Conservation (phyloP, 2,329 filamentous ascomycete genomes). For the Periconia macrospinosa region DNA sequence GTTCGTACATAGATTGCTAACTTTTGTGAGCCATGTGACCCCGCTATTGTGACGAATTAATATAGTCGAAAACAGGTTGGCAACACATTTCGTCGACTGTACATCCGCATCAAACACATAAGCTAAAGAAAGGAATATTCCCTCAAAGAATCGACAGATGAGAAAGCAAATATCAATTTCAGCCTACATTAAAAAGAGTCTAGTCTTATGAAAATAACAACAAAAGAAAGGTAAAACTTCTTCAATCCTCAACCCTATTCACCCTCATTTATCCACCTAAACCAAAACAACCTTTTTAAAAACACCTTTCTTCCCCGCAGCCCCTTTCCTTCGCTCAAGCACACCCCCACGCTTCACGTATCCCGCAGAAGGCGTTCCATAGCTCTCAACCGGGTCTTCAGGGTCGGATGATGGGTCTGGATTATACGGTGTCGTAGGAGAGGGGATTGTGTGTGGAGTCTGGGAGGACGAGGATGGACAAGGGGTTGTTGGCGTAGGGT, state of each 20-base stretch:
- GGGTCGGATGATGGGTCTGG: slow-evolving; percentile 13
- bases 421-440: not conserved
- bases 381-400: slow-evolving; percentile 8
- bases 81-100: too few species aligned
- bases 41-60: too few species aligned
- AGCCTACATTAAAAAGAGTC: not conserved
- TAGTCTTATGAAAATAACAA: not conserved
- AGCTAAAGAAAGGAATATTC: not conserved
- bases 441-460: not conserved
- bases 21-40: too few species aligned
- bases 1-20: too few species aligned
- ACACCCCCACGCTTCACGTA: slow-evolving; percentile 26
- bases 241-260: not conserved
- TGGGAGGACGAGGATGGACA: not conserved
- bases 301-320: not conserved
- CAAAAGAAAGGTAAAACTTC: not conserved
- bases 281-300: slow-evolving; percentile 8
- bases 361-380: slow-evolving; percentile 7
- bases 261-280: not conserved
- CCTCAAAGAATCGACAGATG: not conserved
- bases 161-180: too few species aligned
- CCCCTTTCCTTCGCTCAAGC: slow-evolving; percentile 20
- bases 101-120: not conserved
- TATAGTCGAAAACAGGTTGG: too few species aligned
- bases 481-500: not conserved